Base-by-base conservation (phyloP, 345 rosid species). In the Alliaria petiolata region DNA sequence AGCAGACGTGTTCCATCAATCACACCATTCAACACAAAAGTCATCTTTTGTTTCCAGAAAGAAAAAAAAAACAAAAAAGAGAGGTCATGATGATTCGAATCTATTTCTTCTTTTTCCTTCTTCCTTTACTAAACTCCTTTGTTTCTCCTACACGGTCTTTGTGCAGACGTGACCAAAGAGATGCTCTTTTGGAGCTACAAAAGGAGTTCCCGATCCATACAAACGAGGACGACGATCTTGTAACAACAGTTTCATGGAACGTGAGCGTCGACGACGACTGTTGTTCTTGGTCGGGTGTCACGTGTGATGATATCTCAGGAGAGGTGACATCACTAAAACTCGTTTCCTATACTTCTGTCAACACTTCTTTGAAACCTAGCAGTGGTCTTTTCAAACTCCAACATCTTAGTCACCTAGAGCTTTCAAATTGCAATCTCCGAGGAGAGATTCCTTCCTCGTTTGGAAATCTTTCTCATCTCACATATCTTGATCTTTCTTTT, bases 91-190 rank as follows among this genome's bases (percentile, higher is more conserved):
- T 22, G 25, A 22, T 22, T 22, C 25, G 25, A 22, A 22, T 22
- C 25, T 22, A 22, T 3, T 1, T 22, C 31, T 40, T 42, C 9
- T 5, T 38, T 52, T 39, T 2, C 40, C 2, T 52, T 16, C 13
- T 3, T 13, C 34, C 8, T 4, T 39, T 26, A 51, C 49, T 22
- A 26, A 38, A 51, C 60, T 50, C 51, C 52, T 26, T 60, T 57
- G 73, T 55, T 31, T 43, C 55, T 43, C 40, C 45, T 3, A 12
- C 56, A 14, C 20, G 8, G 11, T 20, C 4, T 6, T 9, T 45
- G 14, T 69, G 73, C 5, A 64, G 63, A 8, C 17, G 0, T 8
- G 56, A 69, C 65, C 73, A 69, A 56, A 69, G 64, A 45, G 65
- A 43, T 69, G 47, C 47, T 57, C 73, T 69, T 54, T 51, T 39